phyloP scores from a whole-genome alignment of 805 yeast species.

The Barnettozyma botsteinii region DNA sequence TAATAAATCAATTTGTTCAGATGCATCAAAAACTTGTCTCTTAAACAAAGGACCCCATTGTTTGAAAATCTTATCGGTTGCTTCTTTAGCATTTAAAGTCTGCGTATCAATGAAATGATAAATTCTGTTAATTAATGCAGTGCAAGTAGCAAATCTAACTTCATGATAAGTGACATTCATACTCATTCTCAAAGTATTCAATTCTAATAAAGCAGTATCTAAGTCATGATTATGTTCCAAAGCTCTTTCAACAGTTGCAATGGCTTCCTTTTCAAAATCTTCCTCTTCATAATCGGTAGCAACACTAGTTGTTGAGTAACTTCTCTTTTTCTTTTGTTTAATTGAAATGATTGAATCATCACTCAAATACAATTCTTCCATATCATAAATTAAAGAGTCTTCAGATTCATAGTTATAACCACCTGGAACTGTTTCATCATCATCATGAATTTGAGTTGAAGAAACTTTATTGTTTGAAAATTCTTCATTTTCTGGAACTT shows the following conservation, averaged over 20 bases:
- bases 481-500: constrained; percentile 37
- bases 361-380: constrained; percentile 44
- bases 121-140: constrained; percentile 65
- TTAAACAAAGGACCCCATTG: constrained; percentile 79
- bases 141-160: constrained; percentile 75
- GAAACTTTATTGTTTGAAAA: constrained; percentile 9
- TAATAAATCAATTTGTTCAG: constrained; percentile 73
- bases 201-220: constrained; percentile 87
- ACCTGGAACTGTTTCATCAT: constrained; percentile 15
- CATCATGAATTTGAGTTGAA: constrained; percentile 15
- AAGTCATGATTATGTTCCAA: constrained; percentile 87
- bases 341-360: constrained; percentile 56
- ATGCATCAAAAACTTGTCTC: constrained; percentile 78
- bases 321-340: constrained; percentile 38
- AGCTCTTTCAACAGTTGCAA: constrained; percentile 88
- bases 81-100: constrained; percentile 70
- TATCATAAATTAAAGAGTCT: constrained; percentile 36
- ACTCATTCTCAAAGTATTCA: constrained; percentile 94
- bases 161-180: constrained; percentile 94
- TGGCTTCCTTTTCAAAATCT: constrained; percentile 83
- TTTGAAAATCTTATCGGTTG: constrained; percentile 66
- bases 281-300: constrained; percentile 58
- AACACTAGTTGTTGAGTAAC: constrained; percentile 34
- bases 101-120: constrained; percentile 71
- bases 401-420: constrained; percentile 35